Evolutionary conservation across 2,329 filamentous ascomycete genomes (phyloP).

Genomic region (Fusarium caatingaense): DNA sequence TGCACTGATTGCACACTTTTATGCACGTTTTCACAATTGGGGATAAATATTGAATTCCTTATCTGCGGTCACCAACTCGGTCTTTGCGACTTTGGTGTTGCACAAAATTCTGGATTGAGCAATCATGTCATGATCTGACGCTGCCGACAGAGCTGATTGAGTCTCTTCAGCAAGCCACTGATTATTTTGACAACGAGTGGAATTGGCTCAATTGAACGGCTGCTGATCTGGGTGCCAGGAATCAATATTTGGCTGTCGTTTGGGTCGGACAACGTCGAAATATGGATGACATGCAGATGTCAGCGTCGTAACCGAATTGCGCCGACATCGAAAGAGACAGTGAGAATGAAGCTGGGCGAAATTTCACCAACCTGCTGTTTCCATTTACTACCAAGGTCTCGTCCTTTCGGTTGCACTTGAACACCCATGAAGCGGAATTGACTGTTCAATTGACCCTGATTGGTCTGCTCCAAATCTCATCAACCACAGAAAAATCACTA

Average conservation of each 20-base stretch:
- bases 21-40: not conserved
- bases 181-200: rapidly evolving
- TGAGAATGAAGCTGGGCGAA: too few species aligned
- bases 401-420: too few species aligned
- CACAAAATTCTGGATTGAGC: not conserved
- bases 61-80: not conserved
- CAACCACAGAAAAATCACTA: too few species aligned
- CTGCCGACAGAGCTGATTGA: not conserved
- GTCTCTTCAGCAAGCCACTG: not conserved
- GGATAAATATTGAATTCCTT: not conserved
- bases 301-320: rapidly evolving
- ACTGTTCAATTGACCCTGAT: too few species aligned
- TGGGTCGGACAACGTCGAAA: rapidly evolving
- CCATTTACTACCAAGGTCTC: too few species aligned
- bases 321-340: rapidly evolving
- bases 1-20: too few species aligned
- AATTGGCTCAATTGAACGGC: not conserved
- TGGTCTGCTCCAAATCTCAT: too few species aligned
- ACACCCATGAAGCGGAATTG: too few species aligned
- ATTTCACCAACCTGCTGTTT: too few species aligned
- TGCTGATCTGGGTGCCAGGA: not conserved
- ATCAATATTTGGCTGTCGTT: not conserved
- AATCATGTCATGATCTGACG: not conserved
- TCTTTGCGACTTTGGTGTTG: not conserved
- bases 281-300: not conserved